Percentiles rank a stretch among this genome's conserved stretches.
These are phyloP conservation scores for Alectoria sarmentosa DNA, from an alignment of 495 filamentous ascomycete genomes.

Conservation along the genomic window DNA sequence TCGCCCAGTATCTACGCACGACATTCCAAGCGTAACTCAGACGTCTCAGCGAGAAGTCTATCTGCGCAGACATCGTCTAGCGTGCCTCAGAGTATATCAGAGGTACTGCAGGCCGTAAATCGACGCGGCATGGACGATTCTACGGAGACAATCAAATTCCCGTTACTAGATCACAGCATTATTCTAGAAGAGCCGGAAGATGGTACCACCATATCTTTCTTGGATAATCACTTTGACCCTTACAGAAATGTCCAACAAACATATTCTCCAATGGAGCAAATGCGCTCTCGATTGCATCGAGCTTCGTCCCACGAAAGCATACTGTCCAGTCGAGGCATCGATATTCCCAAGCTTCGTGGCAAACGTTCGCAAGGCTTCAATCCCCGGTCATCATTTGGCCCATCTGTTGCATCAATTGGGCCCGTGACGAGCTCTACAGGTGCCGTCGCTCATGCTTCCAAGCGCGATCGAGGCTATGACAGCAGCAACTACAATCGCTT, in stretches of 20 bases:
- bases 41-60: slow-evolving; percentile 42
- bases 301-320: slow-evolving; percentile 46
- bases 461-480: slow-evolving; percentile 16
- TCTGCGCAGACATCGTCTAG: slow-evolving; percentile 5
- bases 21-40: slow-evolving; percentile 49
- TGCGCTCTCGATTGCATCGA: slow-evolving; percentile 33
- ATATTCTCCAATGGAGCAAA: slow-evolving; percentile 18
- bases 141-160: neutral
- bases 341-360: slow-evolving; percentile 36
- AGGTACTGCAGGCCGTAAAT: neutral
- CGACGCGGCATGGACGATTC: slow-evolving; percentile 1
- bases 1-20: slow-evolving; percentile 43
- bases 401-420: slow-evolving; percentile 33
- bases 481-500: slow-evolving; percentile 25
- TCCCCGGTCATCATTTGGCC: slow-evolving; percentile 31
- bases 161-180: slow-evolving; percentile 7
- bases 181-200: slow-evolving; percentile 28
- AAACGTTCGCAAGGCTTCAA: slow-evolving; percentile 21
- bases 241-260: slow-evolving; percentile 27
- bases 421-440: slow-evolving; percentile 41
- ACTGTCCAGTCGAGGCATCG: slow-evolving; percentile 44
- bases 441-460: slow-evolving; percentile 23
- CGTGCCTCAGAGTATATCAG: slow-evolving; percentile 8
- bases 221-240: slow-evolving; percentile 25
- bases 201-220: neutral